Percentiles rank a stretch among this genome's conserved stretches.
phyloP scores from a whole-genome alignment of 2,329 filamentous ascomycete genomes.

The Apiospora koreana region DNA sequence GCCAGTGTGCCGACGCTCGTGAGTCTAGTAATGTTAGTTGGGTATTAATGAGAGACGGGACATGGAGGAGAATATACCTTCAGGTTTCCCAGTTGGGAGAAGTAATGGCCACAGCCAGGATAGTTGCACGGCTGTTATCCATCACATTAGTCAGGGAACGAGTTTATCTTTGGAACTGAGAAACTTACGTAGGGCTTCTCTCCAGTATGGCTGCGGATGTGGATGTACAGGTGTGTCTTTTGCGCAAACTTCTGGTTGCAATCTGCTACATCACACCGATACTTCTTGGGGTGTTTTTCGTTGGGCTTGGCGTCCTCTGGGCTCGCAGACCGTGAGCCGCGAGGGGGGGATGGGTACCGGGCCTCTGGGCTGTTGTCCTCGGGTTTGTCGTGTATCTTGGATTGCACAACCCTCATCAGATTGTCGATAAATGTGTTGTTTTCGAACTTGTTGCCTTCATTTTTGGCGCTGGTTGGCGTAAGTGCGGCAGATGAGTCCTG shows the following conservation, averaged over 20 bases:
- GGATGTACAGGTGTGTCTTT: constrained; percentile 91
- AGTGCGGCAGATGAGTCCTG: constrained; percentile 39
- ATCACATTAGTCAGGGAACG: constrained; percentile 23
- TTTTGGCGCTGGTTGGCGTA: constrained; percentile 46
- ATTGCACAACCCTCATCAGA: constrained; percentile 86
- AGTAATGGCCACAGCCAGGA: constrained; percentile 72
- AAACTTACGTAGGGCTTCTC: constrained; percentile 82
- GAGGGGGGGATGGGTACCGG: constrained; percentile 33
- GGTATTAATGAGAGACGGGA: background rate
- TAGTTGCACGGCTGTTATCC: constrained; percentile 62
- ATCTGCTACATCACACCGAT: constrained; percentile 70
- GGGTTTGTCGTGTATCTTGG: constrained; percentile 50
- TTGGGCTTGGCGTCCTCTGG: constrained; percentile 21
- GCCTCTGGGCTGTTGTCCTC: constrained; percentile 27
- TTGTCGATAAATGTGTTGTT: constrained; percentile 85
- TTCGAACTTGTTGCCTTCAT: constrained; percentile 52
- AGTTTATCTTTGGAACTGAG: background rate
- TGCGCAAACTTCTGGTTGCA: constrained; percentile 86
- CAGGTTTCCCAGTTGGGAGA: constrained; percentile 89
- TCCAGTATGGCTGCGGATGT: constrained; percentile 84
- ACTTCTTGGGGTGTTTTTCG: constrained; percentile 56
- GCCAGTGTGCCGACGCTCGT: constrained; percentile 83
- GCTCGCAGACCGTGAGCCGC: constrained; percentile 25
- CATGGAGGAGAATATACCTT: constrained; percentile 56
- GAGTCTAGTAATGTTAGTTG: constrained; percentile 57